Conservation (phyloP, 2,329 filamentous ascomycete genomes). For the Aureobasidium namibiae region DNA sequence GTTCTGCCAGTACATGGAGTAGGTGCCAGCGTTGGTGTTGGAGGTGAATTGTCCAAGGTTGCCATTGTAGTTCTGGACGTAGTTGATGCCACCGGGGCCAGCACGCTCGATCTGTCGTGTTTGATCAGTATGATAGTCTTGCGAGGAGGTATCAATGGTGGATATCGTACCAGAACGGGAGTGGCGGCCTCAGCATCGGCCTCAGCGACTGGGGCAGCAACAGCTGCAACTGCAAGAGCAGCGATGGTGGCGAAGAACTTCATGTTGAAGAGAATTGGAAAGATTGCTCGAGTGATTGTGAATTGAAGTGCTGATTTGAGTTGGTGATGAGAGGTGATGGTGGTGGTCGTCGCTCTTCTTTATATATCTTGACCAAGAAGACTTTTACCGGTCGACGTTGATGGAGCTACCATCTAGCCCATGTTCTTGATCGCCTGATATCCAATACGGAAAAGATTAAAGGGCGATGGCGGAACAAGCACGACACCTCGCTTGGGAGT, state of each 20-base stretch:
- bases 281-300: not conserved
- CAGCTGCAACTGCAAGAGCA: not conserved
- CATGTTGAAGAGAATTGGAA: not conserved
- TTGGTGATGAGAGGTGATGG: not conserved
- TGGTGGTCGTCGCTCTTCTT: not conserved
- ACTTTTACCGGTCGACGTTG: not conserved
- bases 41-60: conserved; percentile 1
- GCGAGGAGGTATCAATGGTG: not conserved
- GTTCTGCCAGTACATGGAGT: conserved; percentile 17
- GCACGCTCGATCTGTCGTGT: not conserved
- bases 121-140: not conserved
- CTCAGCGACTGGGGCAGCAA: not conserved
- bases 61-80: not conserved
- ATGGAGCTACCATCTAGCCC: not conserved
- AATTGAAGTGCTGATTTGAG: not conserved
- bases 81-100: not conserved
- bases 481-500: not conserved
- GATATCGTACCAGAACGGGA: not conserved
- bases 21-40: conserved; percentile 17
- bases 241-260: not conserved
- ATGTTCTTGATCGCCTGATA: not conserved
- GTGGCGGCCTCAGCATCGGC: not conserved
- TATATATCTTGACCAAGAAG: not conserved
- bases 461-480: not conserved
- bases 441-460: not conserved